Percentiles rank a stretch among this genome's conserved stretches.
Evolutionary conservation across 2,329 filamentous ascomycete species (phyloP).

Genomic region (Magnaporthiopsis rhizophila): DNA sequence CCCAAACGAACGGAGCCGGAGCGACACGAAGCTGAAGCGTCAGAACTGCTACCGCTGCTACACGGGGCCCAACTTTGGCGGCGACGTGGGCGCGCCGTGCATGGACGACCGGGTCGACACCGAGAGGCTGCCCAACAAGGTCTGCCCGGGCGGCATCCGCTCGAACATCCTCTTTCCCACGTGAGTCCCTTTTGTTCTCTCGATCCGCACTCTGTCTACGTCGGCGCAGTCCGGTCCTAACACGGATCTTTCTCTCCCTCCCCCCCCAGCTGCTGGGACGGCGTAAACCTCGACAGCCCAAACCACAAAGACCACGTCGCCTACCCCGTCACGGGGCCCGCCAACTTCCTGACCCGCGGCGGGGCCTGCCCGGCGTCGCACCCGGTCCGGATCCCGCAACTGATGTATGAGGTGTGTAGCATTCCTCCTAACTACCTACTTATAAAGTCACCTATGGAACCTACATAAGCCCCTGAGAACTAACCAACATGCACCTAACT

Average conservation of each 20-base stretch:
- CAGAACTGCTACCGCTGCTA: slow-evolving; percentile 38
- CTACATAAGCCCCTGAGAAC: too few relatives aligned
- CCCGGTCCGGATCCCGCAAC: slow-evolving; percentile 35
- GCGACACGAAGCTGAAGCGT: slow-evolving; percentile 21
- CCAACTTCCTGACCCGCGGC: slow-evolving; percentile 30
- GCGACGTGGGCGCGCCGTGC: slow-evolving; percentile 33
- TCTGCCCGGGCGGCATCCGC: slow-evolving; percentile 35
- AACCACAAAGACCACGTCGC: slow-evolving; percentile 37
- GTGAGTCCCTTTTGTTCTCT: slow-evolving; percentile 38
- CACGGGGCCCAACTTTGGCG: slow-evolving; percentile 36
- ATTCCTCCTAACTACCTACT: too few relatives aligned
- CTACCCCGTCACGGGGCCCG: slow-evolving; percentile 30
- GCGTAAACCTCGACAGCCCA: slow-evolving; percentile 37
- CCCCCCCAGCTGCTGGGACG: slow-evolving; percentile 44
- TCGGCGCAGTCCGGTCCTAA: slow-evolving; percentile 27
- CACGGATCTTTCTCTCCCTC: slow-evolving; percentile 24
- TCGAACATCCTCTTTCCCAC: slow-evolving; percentile 39
- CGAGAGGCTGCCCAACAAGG: slow-evolving; percentile 27
- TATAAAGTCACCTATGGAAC: too few relatives aligned
- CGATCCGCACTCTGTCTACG: too few relatives aligned
- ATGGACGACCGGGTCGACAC: slow-evolving; percentile 34
- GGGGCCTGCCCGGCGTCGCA: slow-evolving; percentile 29
- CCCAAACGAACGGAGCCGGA: slow-evolving; percentile 24
- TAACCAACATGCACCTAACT: too few relatives aligned
- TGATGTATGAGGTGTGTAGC: slow-evolving; percentile 41